Evolutionary conservation across 495 filamentous ascomycete species (phyloP).

Genomic region (Podospora pseudoanserina): DNA sequence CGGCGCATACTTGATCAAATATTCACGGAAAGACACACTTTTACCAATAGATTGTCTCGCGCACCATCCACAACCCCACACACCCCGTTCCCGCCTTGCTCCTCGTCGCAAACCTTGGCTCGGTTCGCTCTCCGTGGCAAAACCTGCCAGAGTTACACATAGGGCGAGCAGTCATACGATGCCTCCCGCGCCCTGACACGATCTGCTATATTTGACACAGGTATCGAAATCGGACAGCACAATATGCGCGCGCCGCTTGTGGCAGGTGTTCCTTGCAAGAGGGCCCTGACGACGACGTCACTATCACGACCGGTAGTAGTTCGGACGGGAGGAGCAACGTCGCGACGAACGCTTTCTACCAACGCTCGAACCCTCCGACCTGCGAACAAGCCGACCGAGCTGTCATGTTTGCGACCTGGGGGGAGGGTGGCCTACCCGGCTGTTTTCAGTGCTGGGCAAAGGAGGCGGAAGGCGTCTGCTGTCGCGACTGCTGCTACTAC

Average conservation of each 20-base stretch:
- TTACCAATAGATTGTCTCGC: too few species aligned
- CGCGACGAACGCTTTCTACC: slow-evolving; percentile 20
- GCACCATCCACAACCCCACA: too few species aligned
- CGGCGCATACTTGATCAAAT: too few species aligned
- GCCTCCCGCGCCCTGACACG: slow-evolving; percentile 10
- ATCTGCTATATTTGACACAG: not conserved
- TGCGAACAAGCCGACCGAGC: slow-evolving; percentile 13
- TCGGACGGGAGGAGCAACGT: not conserved
- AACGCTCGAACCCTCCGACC: slow-evolving; percentile 6
- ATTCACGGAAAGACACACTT: too few species aligned
- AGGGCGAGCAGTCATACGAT: not conserved
- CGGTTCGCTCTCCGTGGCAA: too few species aligned
- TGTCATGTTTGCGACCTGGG: too few species aligned
- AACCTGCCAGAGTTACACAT: too few species aligned
- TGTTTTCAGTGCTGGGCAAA: slow-evolving; percentile 23
- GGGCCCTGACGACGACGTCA: slow-evolving; percentile 1
- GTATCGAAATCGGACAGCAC: not conserved
- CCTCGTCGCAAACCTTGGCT: too few species aligned
- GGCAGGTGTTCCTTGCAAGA: not conserved
- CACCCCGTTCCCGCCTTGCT: too few species aligned
- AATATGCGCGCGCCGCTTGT: slow-evolving; percentile 9
- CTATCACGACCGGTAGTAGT: not conserved
- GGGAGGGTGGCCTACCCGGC: slow-evolving; percentile 17
- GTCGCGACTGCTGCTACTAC: slow-evolving; percentile 28
- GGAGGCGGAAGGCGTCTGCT: slow-evolving; percentile 30